Evolutionary conservation across 1,139 yeast genomes (phyloP).

Genomic region (Hanseniaspora sp.): DNA sequence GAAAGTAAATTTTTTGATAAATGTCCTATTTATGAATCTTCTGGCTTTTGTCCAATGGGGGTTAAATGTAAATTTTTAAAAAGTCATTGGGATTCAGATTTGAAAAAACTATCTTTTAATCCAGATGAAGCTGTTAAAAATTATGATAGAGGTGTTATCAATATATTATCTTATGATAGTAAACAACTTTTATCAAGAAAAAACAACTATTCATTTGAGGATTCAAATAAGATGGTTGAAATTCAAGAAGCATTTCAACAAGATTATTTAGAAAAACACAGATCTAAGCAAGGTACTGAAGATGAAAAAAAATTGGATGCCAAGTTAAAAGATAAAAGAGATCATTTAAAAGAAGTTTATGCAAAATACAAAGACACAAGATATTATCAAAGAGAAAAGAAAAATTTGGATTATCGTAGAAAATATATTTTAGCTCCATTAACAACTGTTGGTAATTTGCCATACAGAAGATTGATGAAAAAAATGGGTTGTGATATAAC

Average conservation of each 20-base stretch:
- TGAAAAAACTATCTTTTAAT: slow-evolving; percentile 33
- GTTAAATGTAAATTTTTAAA: slow-evolving; percentile 82
- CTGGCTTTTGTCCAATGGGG: slow-evolving; percentile 89
- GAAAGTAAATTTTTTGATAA: slow-evolving; percentile 36
- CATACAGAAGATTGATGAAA: slow-evolving; percentile 88
- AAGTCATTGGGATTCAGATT: slow-evolving; percentile 52
- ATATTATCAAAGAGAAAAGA: slow-evolving; percentile 73
- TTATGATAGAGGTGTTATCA: slow-evolving; percentile 46
- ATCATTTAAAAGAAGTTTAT: slow-evolving; percentile 29
- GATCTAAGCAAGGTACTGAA: slow-evolving; percentile 23
- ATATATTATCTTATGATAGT: slow-evolving; percentile 43
- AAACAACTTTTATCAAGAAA: slow-evolving; percentile 55
- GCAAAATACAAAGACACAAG: slow-evolving; percentile 66
- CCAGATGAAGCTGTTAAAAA: slow-evolving; percentile 29
- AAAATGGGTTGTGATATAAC: slow-evolving; percentile 86
- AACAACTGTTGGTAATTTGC: slow-evolving; percentile 94
- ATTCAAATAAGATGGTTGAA: slow-evolving; percentile 44
- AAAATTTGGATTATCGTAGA: slow-evolving; percentile 46
- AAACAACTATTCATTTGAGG: slow-evolving; percentile 41
- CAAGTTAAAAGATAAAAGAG: slow-evolving; percentile 27
- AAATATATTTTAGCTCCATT: slow-evolving; percentile 90
- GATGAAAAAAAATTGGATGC: slow-evolving; percentile 17
- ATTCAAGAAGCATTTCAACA: slow-evolving; percentile 45
- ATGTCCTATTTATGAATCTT: slow-evolving; percentile 74
- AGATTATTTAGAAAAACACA: slow-evolving; percentile 31